Conservation (phyloP, 129 eudicot species). For the Artemisia tridentata region DNA sequence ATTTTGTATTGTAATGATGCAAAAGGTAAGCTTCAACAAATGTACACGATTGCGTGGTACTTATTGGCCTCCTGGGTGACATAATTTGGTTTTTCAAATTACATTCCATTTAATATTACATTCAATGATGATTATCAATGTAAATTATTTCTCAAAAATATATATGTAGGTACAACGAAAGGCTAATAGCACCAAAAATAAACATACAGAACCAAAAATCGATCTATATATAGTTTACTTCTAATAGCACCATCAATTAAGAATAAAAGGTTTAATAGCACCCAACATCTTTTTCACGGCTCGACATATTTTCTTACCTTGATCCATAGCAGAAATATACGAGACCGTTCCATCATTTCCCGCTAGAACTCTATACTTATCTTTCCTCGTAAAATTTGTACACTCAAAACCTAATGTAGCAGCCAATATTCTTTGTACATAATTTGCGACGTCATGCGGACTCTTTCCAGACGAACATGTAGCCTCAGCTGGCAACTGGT, state of each 20-base stretch:
- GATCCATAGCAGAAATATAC: slow-evolving; percentile 18
- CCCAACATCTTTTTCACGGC: slow-evolving; percentile 37
- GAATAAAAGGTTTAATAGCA: slow-evolving; percentile 43
- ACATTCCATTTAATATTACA: too few species aligned
- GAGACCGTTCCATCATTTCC: slow-evolving; percentile 81
- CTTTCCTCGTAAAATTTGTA: slow-evolving; percentile 72
- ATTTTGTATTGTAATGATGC: too few species aligned
- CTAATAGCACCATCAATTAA: neutral
- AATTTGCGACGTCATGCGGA: slow-evolving; percentile 78
- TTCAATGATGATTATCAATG: too few species aligned
- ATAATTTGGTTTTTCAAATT: too few species aligned
- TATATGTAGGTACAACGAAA: too few species aligned
- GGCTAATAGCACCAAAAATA: neutral
- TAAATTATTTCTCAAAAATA: too few species aligned
- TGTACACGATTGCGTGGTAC: too few species aligned
- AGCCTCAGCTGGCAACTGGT: slow-evolving; percentile 68
- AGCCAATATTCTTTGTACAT: slow-evolving; percentile 80
- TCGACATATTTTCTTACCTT: slow-evolving; percentile 33
- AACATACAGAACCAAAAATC: neutral
- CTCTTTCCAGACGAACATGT: slow-evolving; percentile 79
- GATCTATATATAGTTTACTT: neutral
- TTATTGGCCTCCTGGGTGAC: too few species aligned
- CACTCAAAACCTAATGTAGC: slow-evolving; percentile 82
- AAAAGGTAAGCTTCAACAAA: too few species aligned
- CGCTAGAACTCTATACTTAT: slow-evolving; percentile 75